Evolutionary conservation across 192 early-diverging fungal species (phyloP), one percentile per base, ranked within the genome.

Genomic region (Geosiphon pyriformis): DNA sequence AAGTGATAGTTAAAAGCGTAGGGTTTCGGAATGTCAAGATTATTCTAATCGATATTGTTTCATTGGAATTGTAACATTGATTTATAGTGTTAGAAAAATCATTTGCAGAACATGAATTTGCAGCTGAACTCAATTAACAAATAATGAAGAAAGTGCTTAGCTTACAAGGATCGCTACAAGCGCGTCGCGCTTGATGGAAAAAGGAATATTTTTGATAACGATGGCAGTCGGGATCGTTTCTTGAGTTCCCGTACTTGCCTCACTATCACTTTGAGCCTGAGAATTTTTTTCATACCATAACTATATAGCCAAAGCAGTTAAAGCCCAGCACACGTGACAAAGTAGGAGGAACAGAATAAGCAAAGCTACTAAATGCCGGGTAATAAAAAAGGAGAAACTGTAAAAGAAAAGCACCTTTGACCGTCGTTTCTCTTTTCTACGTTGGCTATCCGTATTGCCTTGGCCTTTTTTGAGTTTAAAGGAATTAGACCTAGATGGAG

Each of bases 1-100:
- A 87, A 91, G 67, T 91, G 89, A 67, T 91, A 91, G 74, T 91
- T 91, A 74, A 91, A 87, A 23, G 89, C 89, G 72, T 88, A 88
- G 15, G 89, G 88, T 65, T 80, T 75, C 26, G 89, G 89, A 58
- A 89, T 84, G 23, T 85, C 85, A 47, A 88, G 80, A 59, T 76
- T 75, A 51, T 73, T 73, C 76, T 75, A 59, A 61, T 29, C 3
- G 26, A 30, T 31, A 31, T 26, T 30, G 11, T 7, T 42, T 32
- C 3, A 31, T 57, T 61, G 12, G 31, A 69, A 31, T 33, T 32
- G 17, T 18, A 23, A 32, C 26, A 65, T 54, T 47, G 55, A 17
- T 47, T 54, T 7, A n/a, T 49, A 35, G 37, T 53, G 35, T 64
- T 52, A 6, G 12, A n/a, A 58, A 54, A 29, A 53, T 15, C 2